Evolutionary conservation across 2,329 filamentous ascomycete species (phyloP).

Genomic region (Phaeosphaeria sp.): DNA sequence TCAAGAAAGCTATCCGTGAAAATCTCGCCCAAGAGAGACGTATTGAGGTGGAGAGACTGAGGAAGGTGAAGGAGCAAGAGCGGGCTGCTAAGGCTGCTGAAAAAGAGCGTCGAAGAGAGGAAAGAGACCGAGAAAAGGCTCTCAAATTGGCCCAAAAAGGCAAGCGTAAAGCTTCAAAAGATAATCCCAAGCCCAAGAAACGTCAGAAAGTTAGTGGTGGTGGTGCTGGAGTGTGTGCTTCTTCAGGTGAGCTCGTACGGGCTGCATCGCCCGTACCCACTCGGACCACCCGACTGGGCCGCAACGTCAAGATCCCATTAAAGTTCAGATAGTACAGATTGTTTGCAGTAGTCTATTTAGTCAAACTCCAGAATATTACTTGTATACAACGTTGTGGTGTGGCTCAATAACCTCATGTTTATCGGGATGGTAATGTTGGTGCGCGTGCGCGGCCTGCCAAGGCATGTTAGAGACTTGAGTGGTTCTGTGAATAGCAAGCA

Average conservation of each 20-base stretch:
- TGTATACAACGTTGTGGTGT: conserved; percentile 2
- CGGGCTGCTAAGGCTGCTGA: not conserved
- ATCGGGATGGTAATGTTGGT: not conserved
- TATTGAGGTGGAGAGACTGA: not conserved
- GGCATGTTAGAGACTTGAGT: too few species aligned
- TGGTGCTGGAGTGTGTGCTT: not conserved
- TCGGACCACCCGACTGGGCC: not conserved
- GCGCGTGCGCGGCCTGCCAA: not conserved
- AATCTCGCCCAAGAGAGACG: not conserved
- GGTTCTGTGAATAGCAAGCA: too few species aligned
- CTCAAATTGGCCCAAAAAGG: not conserved
- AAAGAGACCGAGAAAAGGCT: conserved; percentile 1
- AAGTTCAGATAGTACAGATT: too few species aligned
- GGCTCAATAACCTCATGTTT: not conserved
- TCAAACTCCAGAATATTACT: not conserved
- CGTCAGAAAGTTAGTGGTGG: not conserved
- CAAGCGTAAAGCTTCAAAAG: conserved; percentile 3
- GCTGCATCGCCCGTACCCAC: not conserved
- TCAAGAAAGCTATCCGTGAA: not conserved
- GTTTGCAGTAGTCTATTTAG: not conserved
- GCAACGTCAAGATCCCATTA: not conserved
- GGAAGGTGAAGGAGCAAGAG: conserved; percentile 3
- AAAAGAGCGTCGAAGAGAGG: not conserved
- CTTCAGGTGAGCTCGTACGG: not conserved
- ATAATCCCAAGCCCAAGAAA: not conserved